Evolutionary conservation across 2,329 filamentous ascomycete genomes (phyloP), one percentile per base, ranked within the genome.

Genomic region (Fusarium sp.): DNA sequence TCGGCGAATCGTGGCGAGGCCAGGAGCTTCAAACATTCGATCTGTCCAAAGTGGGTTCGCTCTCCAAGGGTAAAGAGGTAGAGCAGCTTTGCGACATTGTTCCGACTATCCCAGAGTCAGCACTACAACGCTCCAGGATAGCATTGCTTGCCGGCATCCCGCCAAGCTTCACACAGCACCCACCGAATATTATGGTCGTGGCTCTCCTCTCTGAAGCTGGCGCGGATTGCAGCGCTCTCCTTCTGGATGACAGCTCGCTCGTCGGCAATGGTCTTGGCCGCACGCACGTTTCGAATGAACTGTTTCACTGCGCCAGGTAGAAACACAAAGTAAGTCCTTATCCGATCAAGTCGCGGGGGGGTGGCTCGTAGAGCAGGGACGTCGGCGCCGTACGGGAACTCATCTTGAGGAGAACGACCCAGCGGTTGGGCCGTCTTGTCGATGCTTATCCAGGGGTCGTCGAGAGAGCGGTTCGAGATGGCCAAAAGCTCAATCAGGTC

Each of bases 251-350:
- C 96, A 61, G 96, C 96, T 81, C 96, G 92, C 87, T 99, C 96
- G 85, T 99, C 96, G 82, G 97, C 97, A 81, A 99, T 98, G 38
- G 96, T 99, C 87, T 99, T 99, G 70, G 96, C 95, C 71, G 96
- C 96, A 83, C 96, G 94, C 82, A 99, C 96, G 85, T 98, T 98
- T 82, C 96, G 95, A 85, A 99, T 99, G 86, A 99, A 99, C 86
- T 98, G 96, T 87, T 99, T 99, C 83, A 99, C 96, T 98, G 81
- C 68, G 74, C 64, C 24, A 58, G 36, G 14, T 24, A 62, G 66
- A 70, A 62, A 10, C 56, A 29, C 55, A 29, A 64, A 53, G 38
- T 58, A 69, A 79, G 73, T 56, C 35, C 66, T 53, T 53, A 40
- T n/a, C 29, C 44, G 53, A 62, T 55, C 42, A 74, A 44, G 55